phyloP scores from a whole-genome alignment of 2,329 filamentous ascomycete species.

The Cladophialophora yegresii region DNA sequence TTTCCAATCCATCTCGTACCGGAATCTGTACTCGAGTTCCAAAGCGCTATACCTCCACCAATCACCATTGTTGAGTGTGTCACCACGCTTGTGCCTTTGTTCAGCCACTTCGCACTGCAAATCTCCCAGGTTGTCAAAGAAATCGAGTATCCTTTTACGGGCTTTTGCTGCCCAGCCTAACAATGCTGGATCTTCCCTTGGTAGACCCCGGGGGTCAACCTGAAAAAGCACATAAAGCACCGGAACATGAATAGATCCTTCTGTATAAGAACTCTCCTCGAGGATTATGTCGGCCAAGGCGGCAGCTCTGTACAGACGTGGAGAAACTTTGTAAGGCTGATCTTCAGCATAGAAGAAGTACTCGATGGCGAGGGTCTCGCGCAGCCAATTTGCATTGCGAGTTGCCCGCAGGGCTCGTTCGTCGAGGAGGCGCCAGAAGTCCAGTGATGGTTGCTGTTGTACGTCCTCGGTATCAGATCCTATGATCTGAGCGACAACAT shows the following conservation, averaged over 20 bases:
- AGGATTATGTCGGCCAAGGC: slow-evolving; percentile 4
- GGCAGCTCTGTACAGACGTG: slow-evolving; percentile 18
- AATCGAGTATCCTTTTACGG: slow-evolving; percentile 2
- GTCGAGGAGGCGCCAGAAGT: slow-evolving; percentile 12
- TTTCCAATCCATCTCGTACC: slow-evolving; percentile 14
- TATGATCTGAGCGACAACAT: not conserved
- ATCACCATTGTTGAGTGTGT: not conserved
- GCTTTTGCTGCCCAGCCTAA: slow-evolving; percentile 10
- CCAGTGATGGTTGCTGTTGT: slow-evolving; percentile 3
- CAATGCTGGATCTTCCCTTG: slow-evolving; percentile 9
- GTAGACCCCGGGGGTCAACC: slow-evolving; percentile 13
- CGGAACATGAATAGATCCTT: not conserved
- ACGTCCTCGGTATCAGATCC: slow-evolving; percentile 1
- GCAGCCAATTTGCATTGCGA: slow-evolving; percentile 13
- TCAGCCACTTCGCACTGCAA: not conserved
- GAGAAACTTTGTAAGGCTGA: slow-evolving; percentile 13
- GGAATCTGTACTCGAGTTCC: slow-evolving; percentile 3
- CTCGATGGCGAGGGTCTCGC: slow-evolving; percentile 15
- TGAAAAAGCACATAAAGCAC: slow-evolving; percentile 13
- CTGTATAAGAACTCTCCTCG: not conserved
- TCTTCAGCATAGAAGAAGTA: slow-evolving; percentile 13
- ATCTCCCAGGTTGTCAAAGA: not conserved
- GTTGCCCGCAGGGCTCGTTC: slow-evolving; percentile 13
- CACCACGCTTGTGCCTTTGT: not conserved
- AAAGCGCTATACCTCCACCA: not conserved